phyloP scores from a whole-genome alignment of 164 flowering plant genomes.

The Piper betle region DNA sequence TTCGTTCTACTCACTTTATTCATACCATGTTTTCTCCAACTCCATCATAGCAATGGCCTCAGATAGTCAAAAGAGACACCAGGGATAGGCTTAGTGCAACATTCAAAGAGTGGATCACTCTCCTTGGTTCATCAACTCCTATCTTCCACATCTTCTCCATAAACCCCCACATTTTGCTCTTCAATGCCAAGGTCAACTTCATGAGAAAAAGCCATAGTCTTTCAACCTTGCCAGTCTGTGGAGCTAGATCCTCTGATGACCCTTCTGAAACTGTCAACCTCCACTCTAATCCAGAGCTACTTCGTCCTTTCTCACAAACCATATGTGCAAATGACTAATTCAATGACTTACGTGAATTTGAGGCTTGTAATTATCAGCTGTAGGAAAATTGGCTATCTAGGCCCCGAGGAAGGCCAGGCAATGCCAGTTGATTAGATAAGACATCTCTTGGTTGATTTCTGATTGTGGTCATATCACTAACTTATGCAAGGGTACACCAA shows the following conservation, averaged over 20 bases:
- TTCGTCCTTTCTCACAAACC: slow-evolving; percentile 16
- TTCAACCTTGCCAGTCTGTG: slow-evolving; percentile 13
- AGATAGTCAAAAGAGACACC: slow-evolving; percentile 64
- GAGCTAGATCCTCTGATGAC: slow-evolving; percentile 17
- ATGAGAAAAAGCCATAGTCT: slow-evolving; percentile 20
- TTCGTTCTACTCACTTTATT: no score
- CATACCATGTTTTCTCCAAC: slow-evolving; percentile 79
- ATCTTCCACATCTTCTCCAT: slow-evolving; percentile 39
- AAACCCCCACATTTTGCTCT: slow-evolving; percentile 20
- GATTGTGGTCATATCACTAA: background rate
- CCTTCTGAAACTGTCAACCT: slow-evolving; percentile 32
- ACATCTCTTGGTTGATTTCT: no score
- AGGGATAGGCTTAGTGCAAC: slow-evolving; percentile 58
- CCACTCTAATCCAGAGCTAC: slow-evolving; percentile 32
- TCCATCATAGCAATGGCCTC: slow-evolving; percentile 64
- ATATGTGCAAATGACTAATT: slow-evolving; percentile 1
- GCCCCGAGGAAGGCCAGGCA: background rate
- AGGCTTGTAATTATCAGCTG: background rate
- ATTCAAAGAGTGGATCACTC: slow-evolving; percentile 53
- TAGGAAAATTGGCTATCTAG: background rate
- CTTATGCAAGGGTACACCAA: background rate
- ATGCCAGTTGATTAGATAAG: background rate
- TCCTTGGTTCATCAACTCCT: slow-evolving; percentile 43
- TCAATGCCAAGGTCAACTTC: slow-evolving; percentile 13
- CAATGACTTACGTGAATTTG: background rate